These are phyloP conservation scores for Beauveria australis DNA, from an alignment of 2,329 filamentous ascomycete genomes.

Conservation along the genomic window DNA sequence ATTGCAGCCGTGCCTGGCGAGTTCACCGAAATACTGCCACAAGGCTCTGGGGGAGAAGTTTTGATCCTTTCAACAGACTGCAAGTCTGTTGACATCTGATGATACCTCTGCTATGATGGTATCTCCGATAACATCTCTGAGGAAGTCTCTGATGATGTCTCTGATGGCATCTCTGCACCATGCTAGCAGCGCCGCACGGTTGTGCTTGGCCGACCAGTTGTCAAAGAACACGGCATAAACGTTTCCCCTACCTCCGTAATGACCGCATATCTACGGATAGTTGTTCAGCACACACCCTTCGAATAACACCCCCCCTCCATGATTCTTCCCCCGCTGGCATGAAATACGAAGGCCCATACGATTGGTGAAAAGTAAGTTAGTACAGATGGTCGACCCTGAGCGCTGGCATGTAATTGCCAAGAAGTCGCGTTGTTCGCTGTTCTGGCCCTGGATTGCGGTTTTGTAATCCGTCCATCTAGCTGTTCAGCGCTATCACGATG, in stretches of 20 bases:
- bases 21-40: neutral
- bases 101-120: neutral
- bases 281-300: neutral
- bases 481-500: neutral
- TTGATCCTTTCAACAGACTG: neutral
- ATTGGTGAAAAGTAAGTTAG: neutral
- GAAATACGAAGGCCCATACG: conserved; percentile 1
- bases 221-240: neutral
- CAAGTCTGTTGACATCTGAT: neutral
- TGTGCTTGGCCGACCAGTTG: neutral
- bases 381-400: neutral
- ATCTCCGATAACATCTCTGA: too few relatives aligned
- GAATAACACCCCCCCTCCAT: neutral
- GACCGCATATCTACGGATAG: neutral
- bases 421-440: neutral
- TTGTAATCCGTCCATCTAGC: neutral
- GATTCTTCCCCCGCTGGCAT: neutral
- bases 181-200: neutral
- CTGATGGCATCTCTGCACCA: neutral
- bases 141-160: too few relatives aligned
- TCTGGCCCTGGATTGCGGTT: neutral
- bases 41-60: too few relatives aligned
- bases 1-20: neutral
- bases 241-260: neutral
- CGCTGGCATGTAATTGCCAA: neutral